Base-by-base conservation (phyloP, 1,284 basidiomycete species). In the Flammula alnicola region DNA sequence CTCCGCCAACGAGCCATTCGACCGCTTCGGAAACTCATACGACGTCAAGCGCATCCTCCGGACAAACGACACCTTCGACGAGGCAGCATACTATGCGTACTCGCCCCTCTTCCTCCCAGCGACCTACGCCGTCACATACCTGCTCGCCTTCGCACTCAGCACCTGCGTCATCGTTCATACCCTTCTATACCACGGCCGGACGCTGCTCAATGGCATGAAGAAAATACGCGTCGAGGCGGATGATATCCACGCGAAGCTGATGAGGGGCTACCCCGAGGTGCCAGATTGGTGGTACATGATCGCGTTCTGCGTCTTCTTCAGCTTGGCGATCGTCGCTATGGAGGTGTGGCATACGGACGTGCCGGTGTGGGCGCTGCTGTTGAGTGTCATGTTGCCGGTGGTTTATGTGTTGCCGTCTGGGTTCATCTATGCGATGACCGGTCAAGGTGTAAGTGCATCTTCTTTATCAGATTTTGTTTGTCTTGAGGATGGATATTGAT, bases 201-300 rank as follows among this genome's bases (percentile, higher is more conserved):
- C 83, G 22, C 75, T 99, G 31, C 69, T 88, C 52, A 82, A 84
- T 35, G 89, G 90, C 2, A 62, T 96, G 51, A 85, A 85, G 67
- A 84, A 81, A 60, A 78, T 89, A 35, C 76, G 82, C 43, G 76
- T 87, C 6, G 94, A 96, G 70, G 85, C 86, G 54, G 94, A 97
- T 58, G 96, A 99, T 69, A 92, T 99, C 47, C 96, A 99, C 66
- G 88, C 92, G 55, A 96, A 95, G 72, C 77, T 98, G 47, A 99
- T 99, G 96, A 77, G 86, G 47, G 83, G 88, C 54, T 99, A 99
- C 66, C 88, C 88, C 0, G 93, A 97, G 62, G 94, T 98, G 0
- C 96, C 96, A 0, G 86, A 95, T 64, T 98, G 94, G 94, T 94
- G 93, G 96, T 98, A 95, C 63, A 47, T 75, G 1, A 52, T 74